Base-by-base conservation (phyloP, 225 moss, liverwort and hornwort genomes). In the Bryoerythrophyllum caledonicum region DNA sequence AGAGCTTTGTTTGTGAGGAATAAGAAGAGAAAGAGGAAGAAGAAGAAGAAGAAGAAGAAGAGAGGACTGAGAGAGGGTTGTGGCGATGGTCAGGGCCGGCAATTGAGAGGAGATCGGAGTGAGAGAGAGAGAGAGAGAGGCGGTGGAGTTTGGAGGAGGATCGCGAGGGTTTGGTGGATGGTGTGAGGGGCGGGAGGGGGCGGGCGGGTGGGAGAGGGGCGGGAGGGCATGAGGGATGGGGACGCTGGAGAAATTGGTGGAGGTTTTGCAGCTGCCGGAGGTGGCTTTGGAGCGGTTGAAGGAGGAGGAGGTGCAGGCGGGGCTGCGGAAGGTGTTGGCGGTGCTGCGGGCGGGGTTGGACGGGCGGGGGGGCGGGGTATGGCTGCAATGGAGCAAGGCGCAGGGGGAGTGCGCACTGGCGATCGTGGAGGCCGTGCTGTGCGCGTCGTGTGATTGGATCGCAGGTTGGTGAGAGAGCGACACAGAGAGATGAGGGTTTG, bases 231-330 rank as follows among this genome's bases (percentile, higher is more conserved):
- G 85, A 73, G 78, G 82, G 84, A 88, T 79, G 79, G 71, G 92
- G 90, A 91, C 97, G 90, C 89, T 97, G 87, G 91, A 86, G 85
- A 95, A 90, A 90, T 81, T 95, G 85, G 95, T 87, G 86, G 93
- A 90, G 86, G 83, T 93, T 28, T 83, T 99, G 77, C 89, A 89
- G 79, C 92, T 86, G 81, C 94, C 86, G n/a, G 91, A 86, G 15
- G 83, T 66, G 76, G 77, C 90, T 76, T 72, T 79, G 56, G 86
- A 90, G 91, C 90, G 93, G 72, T 88, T 99, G 61, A 76, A 82
- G 74, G 93, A 95, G 65, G 75, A 78, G 80, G 95, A 90, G 65
- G 88, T 95, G 55, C 99, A 99, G 88, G 93, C 82, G 32, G 93
- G 95, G 9, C 81, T 99, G 73, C 61, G 81, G 83, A 90, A 93